Percentiles rank a stretch among this genome's conserved stretches.
Evolutionary conservation across 1,284 basidiomycete genomes (phyloP).

Genomic region (Stygiomarasmius scandens): DNA sequence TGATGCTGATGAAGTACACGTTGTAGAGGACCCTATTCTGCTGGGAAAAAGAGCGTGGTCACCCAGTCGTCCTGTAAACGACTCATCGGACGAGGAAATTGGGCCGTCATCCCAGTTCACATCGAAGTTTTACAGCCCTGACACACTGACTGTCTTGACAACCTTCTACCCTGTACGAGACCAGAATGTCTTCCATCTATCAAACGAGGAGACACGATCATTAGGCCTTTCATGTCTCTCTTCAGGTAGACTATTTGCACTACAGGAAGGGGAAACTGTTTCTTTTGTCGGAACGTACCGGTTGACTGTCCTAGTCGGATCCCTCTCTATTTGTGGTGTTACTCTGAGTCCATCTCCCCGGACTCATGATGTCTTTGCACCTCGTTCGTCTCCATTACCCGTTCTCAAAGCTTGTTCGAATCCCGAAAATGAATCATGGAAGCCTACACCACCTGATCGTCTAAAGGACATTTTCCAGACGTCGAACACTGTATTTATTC

Average conservation of each 20-base stretch:
- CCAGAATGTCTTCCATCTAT: slow-evolving; percentile 50
- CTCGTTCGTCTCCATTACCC: slow-evolving; percentile 69
- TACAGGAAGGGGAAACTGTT: slow-evolving; percentile 50
- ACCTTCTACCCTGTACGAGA: slow-evolving; percentile 46
- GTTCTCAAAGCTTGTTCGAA: slow-evolving; percentile 42
- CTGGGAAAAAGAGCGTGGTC: slow-evolving; percentile 47
- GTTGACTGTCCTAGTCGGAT: slow-evolving; percentile 58
- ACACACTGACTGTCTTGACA: slow-evolving; percentile 33
- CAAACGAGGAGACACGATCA: slow-evolving; percentile 35
- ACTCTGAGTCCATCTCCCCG: slow-evolving; percentile 35
- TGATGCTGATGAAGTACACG: background rate
- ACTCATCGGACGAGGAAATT: slow-evolving; percentile 57
- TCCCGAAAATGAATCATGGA: slow-evolving; percentile 15
- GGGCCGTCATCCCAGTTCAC: slow-evolving; percentile 8
- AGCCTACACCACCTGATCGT: slow-evolving; percentile 24
- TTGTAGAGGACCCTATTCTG: background rate
- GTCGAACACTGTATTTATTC: slow-evolving; percentile 45
- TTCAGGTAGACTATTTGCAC: slow-evolving; percentile 38
- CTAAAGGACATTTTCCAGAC: slow-evolving; percentile 24
- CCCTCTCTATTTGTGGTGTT: slow-evolving; percentile 53
- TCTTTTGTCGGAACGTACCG: slow-evolving; percentile 62
- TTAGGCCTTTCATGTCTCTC: slow-evolving; percentile 26
- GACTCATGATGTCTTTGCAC: slow-evolving; percentile 60
- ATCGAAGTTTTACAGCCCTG: background rate
- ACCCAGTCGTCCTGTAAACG: slow-evolving; percentile 49